phyloP scores from a whole-genome alignment of 2,329 filamentous ascomycete genomes.

The Apiospora saccharicola region DNA sequence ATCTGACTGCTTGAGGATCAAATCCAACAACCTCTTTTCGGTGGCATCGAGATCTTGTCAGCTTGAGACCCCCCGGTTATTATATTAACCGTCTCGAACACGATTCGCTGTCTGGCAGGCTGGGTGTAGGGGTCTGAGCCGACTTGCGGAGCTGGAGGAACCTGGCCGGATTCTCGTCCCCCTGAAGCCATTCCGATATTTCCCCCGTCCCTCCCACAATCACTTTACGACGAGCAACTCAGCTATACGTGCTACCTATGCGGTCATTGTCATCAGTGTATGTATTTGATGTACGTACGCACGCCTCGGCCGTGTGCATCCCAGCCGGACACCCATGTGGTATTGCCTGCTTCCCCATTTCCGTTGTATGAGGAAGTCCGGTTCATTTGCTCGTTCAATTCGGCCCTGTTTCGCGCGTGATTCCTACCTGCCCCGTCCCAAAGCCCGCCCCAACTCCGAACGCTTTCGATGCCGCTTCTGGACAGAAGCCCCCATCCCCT shows the following conservation, averaged over 20 bases:
- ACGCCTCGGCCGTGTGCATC: background rate
- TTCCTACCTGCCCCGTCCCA: slow-evolving; percentile 1
- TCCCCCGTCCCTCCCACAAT: slow-evolving; percentile 5
- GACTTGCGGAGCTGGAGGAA: slow-evolving; percentile 5
- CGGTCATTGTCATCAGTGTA: background rate
- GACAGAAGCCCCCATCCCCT: background rate
- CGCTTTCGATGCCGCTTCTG: background rate
- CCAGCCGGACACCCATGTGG: background rate
- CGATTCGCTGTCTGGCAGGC: slow-evolving; percentile 13
- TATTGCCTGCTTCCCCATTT: background rate
- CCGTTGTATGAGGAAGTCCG: background rate
- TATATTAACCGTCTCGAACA: slow-evolving; percentile 17
- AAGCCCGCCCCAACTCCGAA: slow-evolving; percentile 18
- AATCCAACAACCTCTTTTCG: background rate
- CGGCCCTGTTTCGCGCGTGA: slow-evolving; percentile 4
- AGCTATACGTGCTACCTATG: background rate
- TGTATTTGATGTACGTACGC: background rate
- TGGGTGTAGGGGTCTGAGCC: slow-evolving; percentile 8
- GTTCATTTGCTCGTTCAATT: background rate
- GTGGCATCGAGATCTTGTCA: slow-evolving; percentile 17
- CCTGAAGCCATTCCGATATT: slow-evolving; percentile 16
- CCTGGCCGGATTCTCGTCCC: slow-evolving; percentile 5
- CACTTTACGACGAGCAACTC: background rate
- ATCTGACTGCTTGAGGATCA: background rate
- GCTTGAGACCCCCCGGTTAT: slow-evolving; percentile 14